Evolutionary conservation across 768 basidiomycete genomes (phyloP), one percentile per base, ranked within the genome.

Genomic region (Suillus weaverae): DNA sequence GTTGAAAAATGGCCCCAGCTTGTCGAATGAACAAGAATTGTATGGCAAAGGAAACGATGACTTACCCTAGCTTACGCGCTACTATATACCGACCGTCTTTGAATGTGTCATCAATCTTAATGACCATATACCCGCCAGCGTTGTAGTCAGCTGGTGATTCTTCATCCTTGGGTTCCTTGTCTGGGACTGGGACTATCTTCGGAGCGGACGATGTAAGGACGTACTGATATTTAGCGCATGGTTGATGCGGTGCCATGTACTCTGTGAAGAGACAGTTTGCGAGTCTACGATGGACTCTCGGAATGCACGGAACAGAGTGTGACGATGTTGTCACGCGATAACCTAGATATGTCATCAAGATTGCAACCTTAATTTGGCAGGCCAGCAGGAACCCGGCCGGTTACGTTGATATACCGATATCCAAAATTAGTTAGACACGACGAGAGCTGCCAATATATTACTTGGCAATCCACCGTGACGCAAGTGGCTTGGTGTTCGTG

Each of bases 1-100:
- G 95, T 96, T 2, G 92, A 95, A 75, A 97, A 97, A 79, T 96
- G 94, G 44, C 95, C 95, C 95, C 95, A 97, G 64, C 91, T 93
- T 62, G 63, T 75, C 65, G 46, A 65, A 67, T 53, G 60, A 67
- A 64, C 62, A 20, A 59, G 65, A 50, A 32, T 20, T 11, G 11
- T 13, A 30, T 41, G 10, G 3, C 3, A 59, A 60, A 54, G 5
- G 33, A 10, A 22, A 41, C 54, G 66, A 60, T 64, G 65, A 75
- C 80, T 61, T 69, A 92, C 86, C 97, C 97, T 36, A 99, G 84
- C 77, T 99, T 99, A 67, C 97, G 82, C 39, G 96, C 83, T 62
- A 97, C 88, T 26, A 84, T 79, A 79, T 99, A 99, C 56, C 95
- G 85, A 62, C 88, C 90, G 66, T 89, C 81, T 75, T 90, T 91